phyloP scores from a whole-genome alignment of 129 eudicot genomes.

The Saposhnikovia divaricata region DNA sequence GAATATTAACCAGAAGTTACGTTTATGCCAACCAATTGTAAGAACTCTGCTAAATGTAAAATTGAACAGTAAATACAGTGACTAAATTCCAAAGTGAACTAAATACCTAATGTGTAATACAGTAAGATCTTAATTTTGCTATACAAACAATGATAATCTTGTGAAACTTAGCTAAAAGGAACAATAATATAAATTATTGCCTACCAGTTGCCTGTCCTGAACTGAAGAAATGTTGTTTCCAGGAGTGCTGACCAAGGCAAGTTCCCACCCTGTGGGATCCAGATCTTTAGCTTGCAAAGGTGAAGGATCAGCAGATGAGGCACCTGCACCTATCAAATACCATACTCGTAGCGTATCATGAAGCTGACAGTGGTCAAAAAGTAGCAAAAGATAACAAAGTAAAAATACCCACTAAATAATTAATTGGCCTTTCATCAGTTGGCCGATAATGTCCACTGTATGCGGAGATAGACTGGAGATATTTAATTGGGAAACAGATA shows the following conservation, averaged over 20 bases:
- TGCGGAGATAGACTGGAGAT: slow-evolving; percentile 54
- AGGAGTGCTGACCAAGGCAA: slow-evolving; percentile 85
- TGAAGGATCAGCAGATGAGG: slow-evolving; percentile 38
- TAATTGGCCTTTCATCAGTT: slow-evolving; percentile 55
- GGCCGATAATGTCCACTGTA: slow-evolving; percentile 90
- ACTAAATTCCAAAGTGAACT: not conserved
- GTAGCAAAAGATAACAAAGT: not conserved
- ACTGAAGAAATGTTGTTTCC: slow-evolving; percentile 67
- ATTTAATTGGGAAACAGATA: slow-evolving; percentile 1
- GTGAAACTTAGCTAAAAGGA: not conserved
- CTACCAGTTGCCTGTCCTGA: slow-evolving; percentile 88
- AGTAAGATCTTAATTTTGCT: not conserved
- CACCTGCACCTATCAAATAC: slow-evolving; percentile 26
- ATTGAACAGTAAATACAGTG: not conserved
- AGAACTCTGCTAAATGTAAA: too few relatives aligned
- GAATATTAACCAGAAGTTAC: too few relatives aligned
- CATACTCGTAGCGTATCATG: not conserved
- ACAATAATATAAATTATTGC: not conserved
- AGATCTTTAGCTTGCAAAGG: slow-evolving; percentile 46
- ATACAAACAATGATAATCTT: not conserved
- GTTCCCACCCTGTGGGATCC: slow-evolving; percentile 97
- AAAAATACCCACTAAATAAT: too few relatives aligned
- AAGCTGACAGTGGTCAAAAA: not conserved
- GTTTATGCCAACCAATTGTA: too few relatives aligned
- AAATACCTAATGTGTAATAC: not conserved